phyloP scores from a whole-genome alignment of 1,139 yeast genomes.

The Lodderomyces jiufengensis region DNA sequence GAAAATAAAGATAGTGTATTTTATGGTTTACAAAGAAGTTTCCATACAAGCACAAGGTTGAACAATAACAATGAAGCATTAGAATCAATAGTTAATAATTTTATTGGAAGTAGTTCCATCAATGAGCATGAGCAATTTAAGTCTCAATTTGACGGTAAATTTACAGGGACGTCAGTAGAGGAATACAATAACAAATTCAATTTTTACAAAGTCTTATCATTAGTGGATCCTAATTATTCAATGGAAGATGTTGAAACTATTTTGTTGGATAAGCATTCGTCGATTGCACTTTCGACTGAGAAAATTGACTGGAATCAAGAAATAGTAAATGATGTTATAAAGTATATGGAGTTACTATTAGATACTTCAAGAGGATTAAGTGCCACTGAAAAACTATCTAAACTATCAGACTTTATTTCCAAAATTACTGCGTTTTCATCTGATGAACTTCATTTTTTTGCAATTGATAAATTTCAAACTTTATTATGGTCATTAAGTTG shows the following conservation, averaged over 20 bases:
- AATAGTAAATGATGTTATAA: constrained; percentile 26
- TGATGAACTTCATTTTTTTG: constrained; percentile 23
- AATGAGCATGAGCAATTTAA: constrained; percentile 4
- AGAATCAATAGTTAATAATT: constrained; percentile 7
- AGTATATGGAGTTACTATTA: constrained; percentile 29
- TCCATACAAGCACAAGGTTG: constrained; percentile 30
- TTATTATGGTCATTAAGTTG: constrained; percentile 33
- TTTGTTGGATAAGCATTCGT: constrained; percentile 28
- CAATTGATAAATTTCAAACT: constrained; percentile 29
- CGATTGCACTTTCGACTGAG: constrained; percentile 15
- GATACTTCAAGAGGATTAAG: constrained; percentile 19
- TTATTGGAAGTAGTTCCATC: constrained; percentile 3
- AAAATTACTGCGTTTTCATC: constrained; percentile 25
- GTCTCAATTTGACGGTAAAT: constrained; percentile 16
- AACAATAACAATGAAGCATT: constrained; percentile 2
- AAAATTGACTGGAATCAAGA: constrained; percentile 14
- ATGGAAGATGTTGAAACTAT: constrained; percentile 22
- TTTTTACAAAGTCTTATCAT: constrained; percentile 37
- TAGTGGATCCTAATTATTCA: constrained; percentile 31
- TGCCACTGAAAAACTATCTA: constrained; percentile 18
- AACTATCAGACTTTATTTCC: constrained; percentile 26
- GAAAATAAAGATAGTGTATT: constrained; percentile 44
- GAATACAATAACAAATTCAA: constrained; percentile 35
- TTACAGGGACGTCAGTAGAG: constrained; percentile 17
- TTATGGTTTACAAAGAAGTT: constrained; percentile 35